phyloP scores from a whole-genome alignment of 1,284 basidiomycete species.

The Tilletia indica region DNA sequence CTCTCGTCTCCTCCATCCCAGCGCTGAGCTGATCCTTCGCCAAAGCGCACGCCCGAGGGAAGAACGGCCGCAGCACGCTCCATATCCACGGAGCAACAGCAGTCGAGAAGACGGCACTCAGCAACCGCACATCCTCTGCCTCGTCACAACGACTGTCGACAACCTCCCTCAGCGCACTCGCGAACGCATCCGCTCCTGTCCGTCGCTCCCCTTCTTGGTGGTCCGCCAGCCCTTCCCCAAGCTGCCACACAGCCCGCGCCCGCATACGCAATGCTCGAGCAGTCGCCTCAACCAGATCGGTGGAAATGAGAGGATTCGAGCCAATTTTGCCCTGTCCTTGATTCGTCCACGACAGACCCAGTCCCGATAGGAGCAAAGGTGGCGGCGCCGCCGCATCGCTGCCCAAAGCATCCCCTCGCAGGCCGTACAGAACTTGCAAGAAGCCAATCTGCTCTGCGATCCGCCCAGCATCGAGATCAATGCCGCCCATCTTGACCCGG shows the following conservation, averaged over 20 bases:
- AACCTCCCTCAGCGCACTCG: not conserved
- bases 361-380: not conserved
- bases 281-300: not conserved
- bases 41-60: not conserved
- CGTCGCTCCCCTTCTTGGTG: not conserved
- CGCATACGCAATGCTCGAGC: not conserved
- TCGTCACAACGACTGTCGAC: not conserved
- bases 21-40: not conserved
- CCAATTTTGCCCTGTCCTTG: not conserved
- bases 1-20: not conserved
- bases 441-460: not conserved
- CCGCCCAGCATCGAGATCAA: not conserved
- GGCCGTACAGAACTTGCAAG: not conserved
- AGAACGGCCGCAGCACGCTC: conserved; percentile 9
- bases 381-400: not conserved
- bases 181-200: not conserved
- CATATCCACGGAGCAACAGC: not conserved
- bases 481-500: not conserved
- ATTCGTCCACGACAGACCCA: not conserved
- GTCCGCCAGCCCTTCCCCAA: not conserved
- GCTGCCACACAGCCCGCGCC: not conserved
- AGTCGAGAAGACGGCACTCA: not conserved
- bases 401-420: not conserved
- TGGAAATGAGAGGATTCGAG: not conserved
- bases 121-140: not conserved